Evolutionary conservation across 495 filamentous ascomycete genomes (phyloP), one percentile per base, ranked within the genome.

Genomic region (Penicillium goetzii): DNA sequence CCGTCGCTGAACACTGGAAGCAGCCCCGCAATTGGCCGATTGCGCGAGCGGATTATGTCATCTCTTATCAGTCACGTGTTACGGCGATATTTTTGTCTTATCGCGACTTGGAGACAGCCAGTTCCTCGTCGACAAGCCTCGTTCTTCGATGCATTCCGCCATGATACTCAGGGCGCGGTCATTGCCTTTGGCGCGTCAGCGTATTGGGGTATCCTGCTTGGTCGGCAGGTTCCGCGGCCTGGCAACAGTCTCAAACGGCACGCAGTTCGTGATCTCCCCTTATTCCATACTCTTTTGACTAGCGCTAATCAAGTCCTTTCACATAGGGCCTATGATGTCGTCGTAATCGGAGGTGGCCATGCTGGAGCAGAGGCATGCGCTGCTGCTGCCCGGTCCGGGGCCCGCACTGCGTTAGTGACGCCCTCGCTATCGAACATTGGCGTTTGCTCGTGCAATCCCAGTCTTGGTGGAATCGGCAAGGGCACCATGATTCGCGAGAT

Each of bases 391-490:
- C 89, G 95, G 32, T 86, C 90, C 19, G 95, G 95, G 38, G 95
- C 96, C 56, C 87, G 88, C 53, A 99, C 95, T 6, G 93, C 90
- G 5, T 84, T 99, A 59, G 83, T 99, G 40, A 99, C 95, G 4
- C 93, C 91, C 36, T 90, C 87, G 60, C 71, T 93, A 58, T 87
- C 92, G 55, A 97, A 97, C 69, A 89, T 99, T 30, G 95, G 95
- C 38, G 90, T 94, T 23, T 98, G 96, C 78, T 97, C 94, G 56
- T 99, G 95, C 81, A 99, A 99, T 76, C 95, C 95, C 30, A 95
- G 90, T 60, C 96, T 99, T 73, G 95, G 95, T 51, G 95, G 95
- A 34, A 99, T 99, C 67, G 95, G 95, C n/a, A 99, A 99, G 76
- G 95, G 95, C 11, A 97, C 90, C 17, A 98, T 99, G 84, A 80